phyloP scores from a whole-genome alignment of 2,329 filamentous ascomycete genomes.

The Akanthomyces muscarius region DNA sequence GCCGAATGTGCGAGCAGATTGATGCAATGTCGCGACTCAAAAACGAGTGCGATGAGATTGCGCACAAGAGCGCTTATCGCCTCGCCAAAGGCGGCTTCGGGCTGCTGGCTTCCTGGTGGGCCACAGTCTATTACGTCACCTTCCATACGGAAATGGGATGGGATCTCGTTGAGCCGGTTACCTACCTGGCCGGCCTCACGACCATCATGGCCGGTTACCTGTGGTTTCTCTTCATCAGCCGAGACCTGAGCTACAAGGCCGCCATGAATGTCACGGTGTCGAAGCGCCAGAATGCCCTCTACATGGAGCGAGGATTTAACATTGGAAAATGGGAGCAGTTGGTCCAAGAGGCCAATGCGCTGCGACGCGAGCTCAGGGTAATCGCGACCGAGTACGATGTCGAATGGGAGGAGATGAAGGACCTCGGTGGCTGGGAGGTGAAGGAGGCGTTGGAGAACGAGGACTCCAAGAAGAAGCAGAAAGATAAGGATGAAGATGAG shows the following conservation, averaged over 20 bases:
- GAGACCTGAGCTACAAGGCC: constrained; percentile 80
- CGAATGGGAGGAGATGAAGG: constrained; percentile 76
- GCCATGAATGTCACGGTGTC: constrained; percentile 85
- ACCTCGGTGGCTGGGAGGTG: constrained; percentile 66
- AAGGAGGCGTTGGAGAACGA: constrained; percentile 54
- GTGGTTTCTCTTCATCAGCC: constrained; percentile 91
- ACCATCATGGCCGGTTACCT: constrained; percentile 87
- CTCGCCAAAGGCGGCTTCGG: constrained; percentile 78
- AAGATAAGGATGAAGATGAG: constrained; percentile 37
- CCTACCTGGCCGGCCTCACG: constrained; percentile 80
- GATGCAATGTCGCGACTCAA: constrained; percentile 69
- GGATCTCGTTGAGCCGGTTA: constrained; percentile 88
- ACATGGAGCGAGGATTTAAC: constrained; percentile 72
- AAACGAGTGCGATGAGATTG: constrained; percentile 72
- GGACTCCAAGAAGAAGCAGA: constrained; percentile 34
- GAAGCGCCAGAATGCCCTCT: constrained; percentile 70
- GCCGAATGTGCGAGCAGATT: constrained; percentile 67
- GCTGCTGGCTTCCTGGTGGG: constrained; percentile 74
- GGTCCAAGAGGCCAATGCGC: constrained; percentile 72
- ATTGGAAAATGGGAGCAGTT: constrained; percentile 71
- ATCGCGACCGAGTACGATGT: constrained; percentile 86
- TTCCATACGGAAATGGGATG: constrained; percentile 76
- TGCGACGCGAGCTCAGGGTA: constrained; percentile 73
- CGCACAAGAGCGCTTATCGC: constrained; percentile 71
- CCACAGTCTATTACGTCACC: constrained; percentile 68